Base-by-base conservation (phyloP, 1,284 basidiomycete genomes). In the Ustilago curta region DNA sequence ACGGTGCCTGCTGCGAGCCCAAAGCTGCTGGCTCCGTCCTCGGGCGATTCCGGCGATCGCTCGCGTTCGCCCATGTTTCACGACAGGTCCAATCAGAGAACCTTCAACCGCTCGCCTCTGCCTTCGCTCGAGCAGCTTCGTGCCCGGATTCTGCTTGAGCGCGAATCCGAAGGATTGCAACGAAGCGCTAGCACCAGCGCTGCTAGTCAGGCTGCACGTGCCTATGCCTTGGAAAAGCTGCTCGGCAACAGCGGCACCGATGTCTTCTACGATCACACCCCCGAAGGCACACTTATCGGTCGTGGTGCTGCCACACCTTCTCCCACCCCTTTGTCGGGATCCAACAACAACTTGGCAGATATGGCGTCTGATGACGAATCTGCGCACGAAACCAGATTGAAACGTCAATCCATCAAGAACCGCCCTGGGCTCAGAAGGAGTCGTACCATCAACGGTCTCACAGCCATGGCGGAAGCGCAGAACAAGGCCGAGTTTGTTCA, bases 221-320 rank as follows among this genome's bases (percentile, higher is more conserved):
- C 80, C 18, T 84, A 84, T 58, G 81, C 82, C 4, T 65, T 84
- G 59, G 79, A 84, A 39, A 84, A 84, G 57, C 74, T 84, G 3
- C 66, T 84, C 18, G 82, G 82, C 54, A 72, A 74, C 25, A 77
- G 74, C 39, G 66, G 74, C 35, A 63, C 69, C 42, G 74, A 76
- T 18, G 65, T 72, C 32, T 66, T 72, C 27, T 76, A 62, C 54
- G 74, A 72, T n/a, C 62, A 70, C n/a, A 72, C 74, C 21, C 59
- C 64, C 18, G 68, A 76, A 7, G 73, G 69, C 54, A 71, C 56
- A 23, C 51, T 43, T 2, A 70, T 71, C 42, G 73, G 58, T n/a
- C 51, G 66, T 25, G 68, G 69, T 18, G 69, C 69, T 23, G 62
- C 61, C 3, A 72, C 72, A 2, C 62, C 72, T 0, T 71, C 72